These are phyloP conservation scores for Coemansia javaensis DNA, from an alignment of 192 early-diverging fungal genomes.

Conservation along the genomic window DNA sequence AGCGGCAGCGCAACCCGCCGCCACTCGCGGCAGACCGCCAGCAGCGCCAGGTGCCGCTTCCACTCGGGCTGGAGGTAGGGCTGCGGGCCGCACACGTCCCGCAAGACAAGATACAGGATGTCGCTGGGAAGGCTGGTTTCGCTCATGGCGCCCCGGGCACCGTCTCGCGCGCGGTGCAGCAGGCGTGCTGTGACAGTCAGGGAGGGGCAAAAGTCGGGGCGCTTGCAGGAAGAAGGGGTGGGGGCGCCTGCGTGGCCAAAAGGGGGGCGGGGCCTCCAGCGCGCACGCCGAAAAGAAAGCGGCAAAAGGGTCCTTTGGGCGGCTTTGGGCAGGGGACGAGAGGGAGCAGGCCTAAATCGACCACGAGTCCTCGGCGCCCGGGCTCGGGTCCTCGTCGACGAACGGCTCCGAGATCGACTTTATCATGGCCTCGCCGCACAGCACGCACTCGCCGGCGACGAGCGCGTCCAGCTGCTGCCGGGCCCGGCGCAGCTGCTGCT, in stretches of 20 bases:
- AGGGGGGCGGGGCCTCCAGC: too few relatives aligned
- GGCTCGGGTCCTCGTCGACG: constrained; percentile 37
- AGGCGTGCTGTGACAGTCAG: too few relatives aligned
- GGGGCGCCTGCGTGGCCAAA: too few relatives aligned
- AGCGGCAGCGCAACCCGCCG: neutral
- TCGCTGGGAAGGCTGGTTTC: neutral
- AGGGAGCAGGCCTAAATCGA: constrained; percentile 46
- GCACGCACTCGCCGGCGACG: constrained; percentile 79
- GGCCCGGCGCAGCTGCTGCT: constrained; percentile 29
- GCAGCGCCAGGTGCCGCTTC: neutral
- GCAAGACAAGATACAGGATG: neutral
- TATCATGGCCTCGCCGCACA: constrained; percentile 98
- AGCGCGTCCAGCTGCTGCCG: constrained; percentile 73
- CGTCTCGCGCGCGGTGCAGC: too few relatives aligned
- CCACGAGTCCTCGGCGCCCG: constrained; percentile 56
- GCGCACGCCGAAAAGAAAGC: neutral
- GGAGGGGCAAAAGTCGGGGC: too few relatives aligned
- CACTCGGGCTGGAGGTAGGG: neutral
- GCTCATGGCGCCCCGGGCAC: too few relatives aligned
- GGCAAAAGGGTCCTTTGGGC: neutral
- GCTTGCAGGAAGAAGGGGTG: too few relatives aligned
- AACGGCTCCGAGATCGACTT: constrained; percentile 81
- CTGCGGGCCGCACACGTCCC: neutral
- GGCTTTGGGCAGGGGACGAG: neutral
- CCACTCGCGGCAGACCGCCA: neutral